Evolutionary conservation across 1,284 basidiomycete genomes (phyloP).

Genomic region (Apiotrichum gracile): DNA sequence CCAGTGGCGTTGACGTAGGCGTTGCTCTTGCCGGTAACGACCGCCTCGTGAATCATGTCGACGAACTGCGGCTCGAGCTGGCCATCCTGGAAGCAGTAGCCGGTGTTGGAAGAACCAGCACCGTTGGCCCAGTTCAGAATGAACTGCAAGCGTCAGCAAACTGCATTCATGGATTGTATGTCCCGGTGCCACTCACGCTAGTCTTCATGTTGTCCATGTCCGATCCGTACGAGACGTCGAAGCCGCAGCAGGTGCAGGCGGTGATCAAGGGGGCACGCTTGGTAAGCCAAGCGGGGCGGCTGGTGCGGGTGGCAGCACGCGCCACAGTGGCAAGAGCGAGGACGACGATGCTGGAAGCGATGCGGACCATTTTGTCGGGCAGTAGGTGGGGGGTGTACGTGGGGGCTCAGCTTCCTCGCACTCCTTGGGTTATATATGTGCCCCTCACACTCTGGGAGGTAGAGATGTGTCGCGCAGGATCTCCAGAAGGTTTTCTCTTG

Average conservation of each 20-base stretch:
- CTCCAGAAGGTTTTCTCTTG: too few relatives aligned
- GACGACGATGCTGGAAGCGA: not conserved
- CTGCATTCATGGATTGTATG: too few relatives aligned
- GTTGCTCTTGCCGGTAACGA: not conserved
- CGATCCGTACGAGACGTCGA: not conserved
- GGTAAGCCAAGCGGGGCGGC: not conserved
- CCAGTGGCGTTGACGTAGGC: not conserved
- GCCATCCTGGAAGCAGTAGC: constrained; percentile 1
- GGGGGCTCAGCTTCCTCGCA: too few relatives aligned
- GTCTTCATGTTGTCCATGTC: not conserved
- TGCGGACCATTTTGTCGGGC: not conserved
- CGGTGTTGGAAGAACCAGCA: not conserved
- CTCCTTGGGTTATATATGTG: too few relatives aligned
- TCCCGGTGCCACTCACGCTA: not conserved
- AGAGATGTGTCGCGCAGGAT: too few relatives aligned
- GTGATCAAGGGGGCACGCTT: not conserved
- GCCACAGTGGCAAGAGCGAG: not conserved
- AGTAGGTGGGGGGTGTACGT: too few relatives aligned
- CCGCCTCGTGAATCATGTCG: not conserved
- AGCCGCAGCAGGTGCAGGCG: constrained; percentile 1
- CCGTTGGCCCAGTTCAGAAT: constrained; percentile 1
- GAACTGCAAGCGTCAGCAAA: not conserved
- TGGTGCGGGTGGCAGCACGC: not conserved
- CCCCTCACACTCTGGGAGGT: too few relatives aligned
- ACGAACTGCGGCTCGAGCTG: not conserved